A percentile compares a stretch with the other conserved stretches of the same genome.
Evolutionary conservation across 768 basidiomycete genomes (phyloP).

Genomic region (Artomyces pyxidatus): DNA sequence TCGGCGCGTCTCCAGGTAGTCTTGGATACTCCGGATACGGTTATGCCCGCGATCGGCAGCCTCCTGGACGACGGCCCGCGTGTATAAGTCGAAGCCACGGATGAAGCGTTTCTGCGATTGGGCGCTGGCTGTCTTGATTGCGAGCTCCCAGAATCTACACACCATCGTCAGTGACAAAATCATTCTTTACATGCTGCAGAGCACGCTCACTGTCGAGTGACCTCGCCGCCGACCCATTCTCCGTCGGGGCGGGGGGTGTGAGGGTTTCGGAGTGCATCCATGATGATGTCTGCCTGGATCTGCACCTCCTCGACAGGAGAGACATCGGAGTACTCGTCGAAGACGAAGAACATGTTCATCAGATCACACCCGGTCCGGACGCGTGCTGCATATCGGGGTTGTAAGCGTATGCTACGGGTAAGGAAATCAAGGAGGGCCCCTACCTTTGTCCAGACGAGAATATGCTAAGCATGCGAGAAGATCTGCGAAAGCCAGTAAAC

Average conservation of each 20-base stretch:
- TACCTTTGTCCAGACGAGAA: slow-evolving; percentile 13
- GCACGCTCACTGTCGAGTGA: slow-evolving; percentile 16
- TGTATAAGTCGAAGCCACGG: slow-evolving; percentile 9
- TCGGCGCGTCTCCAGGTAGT: slow-evolving; percentile 12
- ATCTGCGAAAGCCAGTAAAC: slow-evolving; percentile 6
- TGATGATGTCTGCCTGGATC: slow-evolving; percentile 7
- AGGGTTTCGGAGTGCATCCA: slow-evolving; percentile 14
- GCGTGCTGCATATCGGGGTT: slow-evolving; percentile 7
- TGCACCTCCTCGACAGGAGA: slow-evolving; percentile 3
- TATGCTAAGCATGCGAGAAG: slow-evolving; percentile 20
- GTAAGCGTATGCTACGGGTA: too few species aligned
- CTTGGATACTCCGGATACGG: slow-evolving; percentile 8
- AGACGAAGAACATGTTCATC: slow-evolving; percentile 25
- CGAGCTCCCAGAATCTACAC: slow-evolving; percentile 17
- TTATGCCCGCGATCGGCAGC: slow-evolving; percentile 10
- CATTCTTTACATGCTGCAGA: not conserved
- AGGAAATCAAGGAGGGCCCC: not conserved
- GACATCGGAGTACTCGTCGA: slow-evolving; percentile 26
- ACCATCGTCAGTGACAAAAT: not conserved
- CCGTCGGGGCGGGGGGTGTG: slow-evolving; percentile 6
- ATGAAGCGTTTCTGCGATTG: slow-evolving; percentile 13
- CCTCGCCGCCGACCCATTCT: slow-evolving; percentile 10
- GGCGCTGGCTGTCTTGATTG: slow-evolving; percentile 12
- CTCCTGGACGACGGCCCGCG: slow-evolving; percentile 10
- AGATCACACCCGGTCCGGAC: slow-evolving; percentile 24